Evolutionary conservation across 2,329 filamentous ascomycete genomes (phyloP), one percentile per base, ranked within the genome.

Genomic region (Penicillium sp.): DNA sequence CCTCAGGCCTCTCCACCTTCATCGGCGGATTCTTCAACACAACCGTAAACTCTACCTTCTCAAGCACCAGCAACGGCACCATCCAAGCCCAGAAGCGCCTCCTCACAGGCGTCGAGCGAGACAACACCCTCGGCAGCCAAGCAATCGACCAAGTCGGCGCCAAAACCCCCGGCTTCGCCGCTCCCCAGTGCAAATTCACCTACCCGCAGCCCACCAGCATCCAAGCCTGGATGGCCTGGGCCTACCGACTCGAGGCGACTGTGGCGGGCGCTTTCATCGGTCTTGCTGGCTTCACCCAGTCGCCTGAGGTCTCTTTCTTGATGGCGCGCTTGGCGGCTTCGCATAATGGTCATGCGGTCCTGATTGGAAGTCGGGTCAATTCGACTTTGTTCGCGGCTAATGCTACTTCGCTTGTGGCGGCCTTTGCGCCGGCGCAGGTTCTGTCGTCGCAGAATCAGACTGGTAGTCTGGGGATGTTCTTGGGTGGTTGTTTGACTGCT

Each of bases 231-330:
- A 50, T 60, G 12, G 42, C 34, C 16, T 62, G 38, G 14, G 62
- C 63, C 14, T 52, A 57, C 34, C 33, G 52, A 16, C 46, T 65
- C 12, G 63, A 66, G 45, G 34, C 44, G 9, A 58, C 46, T 16
- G 52, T 58, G 28, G 39, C 51, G 16, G 61, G 60, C 18, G 64
- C 61, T 25, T 58, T 62, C 37, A 60, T 66, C 40, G 63, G 61
- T 12, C 58, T 60, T 4, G 54, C 63, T 8, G 63, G 58, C 11
- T 66, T 60, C 46, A 63, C 63, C 25, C 52, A 63, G 30, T 54
- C 64, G 1, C 64, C 63, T 13, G 60, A 66, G 54, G 60, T 65
- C 14, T 52, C 64, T 4, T 66, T 66, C 57, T 52, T 66, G 10
- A 30, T 65, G 33, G 56, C 64, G 11, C 60, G 64, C 29, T 49